These are phyloP conservation scores for Parathielavia appendiculata DNA, from an alignment of 495 filamentous ascomycete genomes.

Conservation along the genomic window DNA sequence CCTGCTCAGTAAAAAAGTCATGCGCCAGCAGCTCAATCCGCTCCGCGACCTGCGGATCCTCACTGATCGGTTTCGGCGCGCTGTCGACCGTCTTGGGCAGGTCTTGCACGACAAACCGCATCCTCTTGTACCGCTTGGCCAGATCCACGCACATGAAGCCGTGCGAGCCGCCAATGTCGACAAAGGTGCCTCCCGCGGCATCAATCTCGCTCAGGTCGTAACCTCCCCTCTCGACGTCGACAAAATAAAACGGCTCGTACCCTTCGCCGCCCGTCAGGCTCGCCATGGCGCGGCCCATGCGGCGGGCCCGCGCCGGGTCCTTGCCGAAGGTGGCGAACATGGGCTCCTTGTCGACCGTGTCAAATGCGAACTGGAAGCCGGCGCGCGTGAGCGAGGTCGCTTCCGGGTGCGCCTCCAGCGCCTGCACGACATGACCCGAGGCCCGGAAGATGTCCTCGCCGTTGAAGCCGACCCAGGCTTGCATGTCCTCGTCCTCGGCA, in stretches of 20 bases:
- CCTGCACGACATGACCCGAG: constrained; percentile 37
- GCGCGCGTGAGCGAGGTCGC: constrained; percentile 38
- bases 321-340: constrained; percentile 50
- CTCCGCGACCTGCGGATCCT: constrained; percentile 35
- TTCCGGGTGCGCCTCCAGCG: constrained; percentile 37
- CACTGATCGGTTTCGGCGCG: constrained; percentile 40
- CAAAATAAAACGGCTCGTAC: constrained; percentile 44
- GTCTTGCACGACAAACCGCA: constrained; percentile 57
- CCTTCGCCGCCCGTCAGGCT: constrained; percentile 46
- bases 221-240: constrained; percentile 34
- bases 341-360: constrained; percentile 43
- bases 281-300: constrained; percentile 51
- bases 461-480: constrained; percentile 49
- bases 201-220: constrained; percentile 44
- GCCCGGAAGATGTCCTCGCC: constrained; percentile 49
- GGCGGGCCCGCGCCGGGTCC: constrained; percentile 40
- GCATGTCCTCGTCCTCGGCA: constrained; percentile 38
- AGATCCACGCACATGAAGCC: constrained; percentile 51
- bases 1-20: constrained; percentile 54
- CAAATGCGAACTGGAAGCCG: constrained; percentile 47
- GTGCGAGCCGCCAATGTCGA: constrained; percentile 53
- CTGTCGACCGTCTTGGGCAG: constrained; percentile 41
- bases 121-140: constrained; percentile 40
- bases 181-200: constrained; percentile 38
- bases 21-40: constrained; percentile 45